Base-by-base conservation (phyloP, 2,329 filamentous ascomycete genomes). In the Fusarium coffeatum region DNA sequence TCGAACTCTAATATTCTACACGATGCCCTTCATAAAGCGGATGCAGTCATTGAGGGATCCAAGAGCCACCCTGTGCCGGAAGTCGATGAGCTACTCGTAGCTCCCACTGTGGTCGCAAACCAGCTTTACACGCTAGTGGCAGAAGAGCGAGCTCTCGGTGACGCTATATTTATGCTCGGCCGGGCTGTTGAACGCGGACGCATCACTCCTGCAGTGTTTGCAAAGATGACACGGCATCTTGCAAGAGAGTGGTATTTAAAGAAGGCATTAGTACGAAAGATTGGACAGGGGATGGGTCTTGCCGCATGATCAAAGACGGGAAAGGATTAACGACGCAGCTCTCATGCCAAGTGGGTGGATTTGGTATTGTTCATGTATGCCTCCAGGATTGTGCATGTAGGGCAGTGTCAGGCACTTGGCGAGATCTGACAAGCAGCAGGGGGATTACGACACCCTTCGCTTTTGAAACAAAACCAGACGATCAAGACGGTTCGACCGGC, bases 81-180 rank as follows among this genome's bases (percentile, higher is more conserved):
- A 49, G 91, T 98, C 50, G 96, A 99, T 78, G 94, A 97, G 64
- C 86, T 98, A 34, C 85, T 99, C 5, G 93, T 98, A n/a, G 93
- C 94, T 5, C 94, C 95, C 1, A 98, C 93, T 0, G 91, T 98
- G 3, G 96, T 98, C 7, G 93, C 92, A 1, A 94, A 95, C 71
- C 96, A 99, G 83, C 83, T 99, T 23, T 99, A 98, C 80, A 90
- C 90, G 49, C 84, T 97, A 3, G 93, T 94, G 28, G 93, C 94
- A 2, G 96, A 99, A 77, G 95, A 98, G 81, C 87, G 91, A 71
- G 94, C 92, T 5, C 87, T 97, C 49, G 92, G 91, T 32, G 95
- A 98, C 78, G 92, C 93, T 5, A 89, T 98, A 68, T 97, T 96
- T 76, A 90, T 94, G 67, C 83, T 97, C 16, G 91, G 92, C 2